phyloP scores from a whole-genome alignment of 768 basidiomycete species.

The Trametes meyenii region DNA sequence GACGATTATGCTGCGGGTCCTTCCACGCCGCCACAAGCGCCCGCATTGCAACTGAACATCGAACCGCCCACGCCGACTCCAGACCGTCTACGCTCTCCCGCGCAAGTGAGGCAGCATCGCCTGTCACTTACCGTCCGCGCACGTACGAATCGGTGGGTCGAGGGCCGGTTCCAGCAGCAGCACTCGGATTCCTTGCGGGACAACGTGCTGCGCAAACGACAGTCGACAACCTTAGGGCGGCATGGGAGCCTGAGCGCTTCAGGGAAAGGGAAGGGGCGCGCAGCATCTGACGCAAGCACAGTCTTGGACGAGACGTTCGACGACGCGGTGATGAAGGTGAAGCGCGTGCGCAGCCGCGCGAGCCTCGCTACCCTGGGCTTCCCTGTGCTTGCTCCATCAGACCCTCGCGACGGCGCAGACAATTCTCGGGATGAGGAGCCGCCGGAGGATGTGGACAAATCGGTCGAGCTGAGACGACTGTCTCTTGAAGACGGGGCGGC shows the following conservation, averaged over 20 bases:
- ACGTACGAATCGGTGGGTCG: constrained; percentile 62
- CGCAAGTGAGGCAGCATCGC: constrained; percentile 31
- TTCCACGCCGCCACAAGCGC: constrained; percentile 21
- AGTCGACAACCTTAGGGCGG: not conserved
- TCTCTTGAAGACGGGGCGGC: constrained; percentile 5
- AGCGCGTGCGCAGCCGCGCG: constrained; percentile 19
- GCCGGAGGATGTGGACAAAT: constrained; percentile 15
- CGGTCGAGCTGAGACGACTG: constrained; percentile 14
- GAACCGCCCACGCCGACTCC: constrained; percentile 32
- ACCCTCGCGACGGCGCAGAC: not conserved
- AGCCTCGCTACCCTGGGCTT: constrained; percentile 14
- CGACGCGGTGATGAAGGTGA: constrained; percentile 25
- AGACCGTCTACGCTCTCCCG: constrained; percentile 18
- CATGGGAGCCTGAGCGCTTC: not conserved
- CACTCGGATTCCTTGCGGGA: constrained; percentile 1
- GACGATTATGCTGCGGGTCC: constrained; percentile 9
- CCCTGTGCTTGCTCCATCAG: not conserved
- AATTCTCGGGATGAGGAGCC: not conserved
- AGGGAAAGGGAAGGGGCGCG: constrained; percentile 4
- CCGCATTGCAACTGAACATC: constrained; percentile 27
- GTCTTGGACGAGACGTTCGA: constrained; percentile 31
- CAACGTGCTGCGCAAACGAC: constrained; percentile 2
- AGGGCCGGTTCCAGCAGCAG: constrained; percentile 47
- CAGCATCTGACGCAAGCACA: constrained; percentile 12
- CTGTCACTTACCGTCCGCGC: constrained; percentile 56